phyloP scores from a whole-genome alignment of 2,329 filamentous ascomycete species.

The Thelonectria rubi region DNA sequence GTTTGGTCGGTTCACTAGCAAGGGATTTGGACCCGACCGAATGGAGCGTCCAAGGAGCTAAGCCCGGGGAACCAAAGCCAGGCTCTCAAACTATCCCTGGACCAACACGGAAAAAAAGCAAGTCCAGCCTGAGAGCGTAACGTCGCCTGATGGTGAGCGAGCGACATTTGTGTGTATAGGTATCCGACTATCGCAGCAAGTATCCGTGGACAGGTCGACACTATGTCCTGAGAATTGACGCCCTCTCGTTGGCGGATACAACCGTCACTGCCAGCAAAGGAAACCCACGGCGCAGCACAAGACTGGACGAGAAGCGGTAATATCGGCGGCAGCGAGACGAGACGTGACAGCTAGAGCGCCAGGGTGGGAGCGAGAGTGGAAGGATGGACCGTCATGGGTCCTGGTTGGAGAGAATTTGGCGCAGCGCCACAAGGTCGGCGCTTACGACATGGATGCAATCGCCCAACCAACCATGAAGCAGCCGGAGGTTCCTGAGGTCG shows the following conservation, averaged over 20 bases:
- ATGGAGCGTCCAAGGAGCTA: constrained; percentile 16
- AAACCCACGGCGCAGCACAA: constrained; percentile 9
- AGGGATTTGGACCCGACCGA: constrained; percentile 22
- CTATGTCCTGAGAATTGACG: not conserved
- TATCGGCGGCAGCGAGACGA: constrained; percentile 16
- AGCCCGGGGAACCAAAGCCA: constrained; percentile 12
- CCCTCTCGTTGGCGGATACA: not conserved
- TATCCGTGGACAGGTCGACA: too few relatives aligned
- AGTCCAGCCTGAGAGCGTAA: not conserved
- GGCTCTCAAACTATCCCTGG: constrained; percentile 2
- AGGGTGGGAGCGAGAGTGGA: constrained; percentile 4
- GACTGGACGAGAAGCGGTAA: constrained; percentile 9
- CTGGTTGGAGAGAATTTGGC: constrained; percentile 21
- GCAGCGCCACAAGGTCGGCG: constrained; percentile 26
- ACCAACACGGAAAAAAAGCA: constrained; percentile 2
- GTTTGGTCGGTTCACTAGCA: constrained; percentile 19
- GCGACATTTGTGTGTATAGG: not conserved
- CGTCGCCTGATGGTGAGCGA: not conserved
- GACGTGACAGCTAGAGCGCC: constrained; percentile 5
- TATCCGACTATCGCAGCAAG: too few relatives aligned
- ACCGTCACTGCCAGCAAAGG: not conserved
- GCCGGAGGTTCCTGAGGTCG: constrained; percentile 5
- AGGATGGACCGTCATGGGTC: constrained; percentile 14
- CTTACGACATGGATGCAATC: constrained; percentile 29
- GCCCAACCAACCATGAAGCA: constrained; percentile 14